Conservation (phyloP, 2,329 filamentous ascomycete species). For the Aspergillus tamarii region DNA sequence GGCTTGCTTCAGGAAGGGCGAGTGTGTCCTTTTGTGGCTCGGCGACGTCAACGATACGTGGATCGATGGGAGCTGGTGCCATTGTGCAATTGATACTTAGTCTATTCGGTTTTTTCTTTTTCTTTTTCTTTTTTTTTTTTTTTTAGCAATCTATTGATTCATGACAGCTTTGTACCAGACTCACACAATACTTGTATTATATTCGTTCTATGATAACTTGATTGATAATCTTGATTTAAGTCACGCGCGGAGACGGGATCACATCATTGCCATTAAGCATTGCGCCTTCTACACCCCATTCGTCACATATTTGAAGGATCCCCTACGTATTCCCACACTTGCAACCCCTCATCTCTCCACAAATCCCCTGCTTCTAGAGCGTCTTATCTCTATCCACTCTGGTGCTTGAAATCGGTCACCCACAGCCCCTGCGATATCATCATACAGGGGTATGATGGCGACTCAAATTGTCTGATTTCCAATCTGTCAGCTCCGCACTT, state of each 20-base stretch:
- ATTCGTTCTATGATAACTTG: neutral
- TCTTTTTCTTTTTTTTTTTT: neutral
- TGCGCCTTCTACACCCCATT: slow-evolving; percentile 27
- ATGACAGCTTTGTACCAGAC: neutral
- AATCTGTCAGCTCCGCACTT: neutral
- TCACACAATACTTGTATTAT: neutral
- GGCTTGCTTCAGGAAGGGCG: slow-evolving; percentile 60
- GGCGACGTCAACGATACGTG: slow-evolving; percentile 65
- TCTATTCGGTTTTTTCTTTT: neutral
- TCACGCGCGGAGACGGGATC: slow-evolving; percentile 22
- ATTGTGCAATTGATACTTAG: slow-evolving; percentile 36
- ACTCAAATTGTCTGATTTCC: slow-evolving; percentile 13
- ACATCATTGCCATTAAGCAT: slow-evolving; percentile 36
- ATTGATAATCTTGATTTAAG: neutral
- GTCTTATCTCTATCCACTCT: slow-evolving; percentile 14
- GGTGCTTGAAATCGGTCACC: neutral
- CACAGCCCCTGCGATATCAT: slow-evolving; percentile 19
- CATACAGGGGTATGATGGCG: slow-evolving; percentile 30
- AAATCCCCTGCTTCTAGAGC: neutral
- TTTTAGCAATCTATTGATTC: neutral
- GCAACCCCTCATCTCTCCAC: slow-evolving; percentile 11
- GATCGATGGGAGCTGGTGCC: slow-evolving; percentile 64
- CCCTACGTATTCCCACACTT: neutral
- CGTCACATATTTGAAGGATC: neutral
- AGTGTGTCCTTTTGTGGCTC: slow-evolving; percentile 67